A percentile compares a stretch with the other conserved stretches of the same genome.
These are phyloP conservation scores for Irpex sp. DNA, from an alignment of 1,284 basidiomycete genomes.

Conservation along the genomic window DNA sequence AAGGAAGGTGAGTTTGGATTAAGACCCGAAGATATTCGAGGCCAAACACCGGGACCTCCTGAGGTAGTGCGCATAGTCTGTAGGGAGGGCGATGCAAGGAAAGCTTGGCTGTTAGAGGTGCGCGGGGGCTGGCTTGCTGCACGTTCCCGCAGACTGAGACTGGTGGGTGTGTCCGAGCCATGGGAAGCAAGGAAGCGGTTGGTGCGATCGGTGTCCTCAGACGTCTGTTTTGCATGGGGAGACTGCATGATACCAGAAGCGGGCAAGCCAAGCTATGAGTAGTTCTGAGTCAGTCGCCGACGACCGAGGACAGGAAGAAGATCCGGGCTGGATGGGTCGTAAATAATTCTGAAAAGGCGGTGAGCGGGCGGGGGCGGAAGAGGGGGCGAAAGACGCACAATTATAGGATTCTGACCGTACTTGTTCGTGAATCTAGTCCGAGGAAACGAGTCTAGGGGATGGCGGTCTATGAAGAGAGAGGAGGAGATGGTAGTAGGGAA, in stretches of 20 bases:
- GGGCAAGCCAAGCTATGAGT: slow-evolving; percentile 22
- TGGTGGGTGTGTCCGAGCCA: slow-evolving; percentile 31
- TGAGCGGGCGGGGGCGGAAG: background rate
- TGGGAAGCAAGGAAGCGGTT: slow-evolving; percentile 51
- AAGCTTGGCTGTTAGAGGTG: slow-evolving; percentile 38
- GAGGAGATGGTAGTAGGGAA: slow-evolving; percentile 3
- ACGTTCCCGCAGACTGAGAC: slow-evolving; percentile 42
- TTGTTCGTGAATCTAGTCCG: slow-evolving; percentile 10
- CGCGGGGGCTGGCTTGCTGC: slow-evolving; percentile 69
- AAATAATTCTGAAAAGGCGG: background rate
- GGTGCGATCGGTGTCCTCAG: slow-evolving; percentile 39
- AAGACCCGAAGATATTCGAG: slow-evolving; percentile 36
- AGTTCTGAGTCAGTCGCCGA: slow-evolving; percentile 27
- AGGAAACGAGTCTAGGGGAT: slow-evolving; percentile 3
- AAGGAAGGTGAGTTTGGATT: slow-evolving; percentile 26
- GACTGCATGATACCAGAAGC: slow-evolving; percentile 24
- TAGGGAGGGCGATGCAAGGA: slow-evolving; percentile 51
- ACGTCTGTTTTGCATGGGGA: slow-evolving; percentile 24
- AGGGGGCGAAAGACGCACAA: slow-evolving; percentile 1
- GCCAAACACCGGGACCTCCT: slow-evolving; percentile 43
- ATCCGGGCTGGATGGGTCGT: slow-evolving; percentile 16
- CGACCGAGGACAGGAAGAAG: slow-evolving; percentile 14
- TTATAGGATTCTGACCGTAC: slow-evolving; percentile 4
- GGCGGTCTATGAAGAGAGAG: background rate
- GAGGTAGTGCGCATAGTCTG: slow-evolving; percentile 48